Base-by-base conservation (phyloP, 2,329 filamentous ascomycete genomes). In the Ilyonectria sp. region DNA sequence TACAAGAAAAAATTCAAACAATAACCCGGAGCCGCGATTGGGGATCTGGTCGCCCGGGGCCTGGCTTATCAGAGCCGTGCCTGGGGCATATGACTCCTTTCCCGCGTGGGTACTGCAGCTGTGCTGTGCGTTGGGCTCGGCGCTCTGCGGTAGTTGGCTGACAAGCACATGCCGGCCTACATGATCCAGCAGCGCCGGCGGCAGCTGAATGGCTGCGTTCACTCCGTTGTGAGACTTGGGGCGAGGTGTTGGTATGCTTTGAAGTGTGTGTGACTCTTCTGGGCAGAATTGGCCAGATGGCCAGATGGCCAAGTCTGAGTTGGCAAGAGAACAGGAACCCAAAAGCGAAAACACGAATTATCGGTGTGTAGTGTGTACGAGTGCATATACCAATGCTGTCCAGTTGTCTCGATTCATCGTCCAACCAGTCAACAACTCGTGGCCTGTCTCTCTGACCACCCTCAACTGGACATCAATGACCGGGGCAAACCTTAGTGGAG, bases 91-190 rank as follows among this genome's bases (percentile, higher is more conserved):
- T 66, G 63, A 66, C 63, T 66, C 63, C 44, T 60, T 37, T 60
- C 26, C 23, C 15, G 33, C 58, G 46, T 66, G 63, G 63, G 47
- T 47, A 61, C 63, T 66, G 63, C 63, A 66, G 63, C 35, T 47
- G 35, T 50, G 43, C 63, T 65, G 57, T 47, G 52, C 57, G 57
- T 57, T 61, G 63, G 57, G 44, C 57, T 65, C 50, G 57, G 56
- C 63, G 53, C 23, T 60, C 33, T 56, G 56, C 46, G 21, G 35
- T 52, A 60, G 35, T 49, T 55, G 46, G 52, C 53, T 61, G 58
- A 47, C 44, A 56, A 65, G 57, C 46, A 56, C 43, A 65, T 60
- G 44, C 50, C 57, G 46, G 44, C 50, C 21, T 59, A 64, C 62
- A 54, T 54, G 55, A 49, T 55, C 49, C 35, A 64, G 55, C 19